Evolutionary conservation across 371 early-diverging fungal species (phyloP).

Genomic region (Sporodiniella umbellata): DNA sequence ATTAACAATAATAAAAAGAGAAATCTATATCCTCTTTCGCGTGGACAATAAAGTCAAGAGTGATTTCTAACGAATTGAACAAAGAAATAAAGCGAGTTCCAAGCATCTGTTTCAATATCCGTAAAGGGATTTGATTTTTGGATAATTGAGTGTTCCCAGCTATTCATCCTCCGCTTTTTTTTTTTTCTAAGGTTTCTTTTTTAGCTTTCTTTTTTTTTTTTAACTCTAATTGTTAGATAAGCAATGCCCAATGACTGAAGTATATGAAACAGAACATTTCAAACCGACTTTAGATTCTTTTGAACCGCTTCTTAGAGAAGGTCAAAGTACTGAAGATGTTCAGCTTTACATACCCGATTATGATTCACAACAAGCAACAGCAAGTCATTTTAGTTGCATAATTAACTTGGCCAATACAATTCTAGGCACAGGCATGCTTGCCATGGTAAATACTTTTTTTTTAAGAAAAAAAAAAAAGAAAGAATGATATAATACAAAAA

Average conservation of each 20-base stretch:
- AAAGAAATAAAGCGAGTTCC: no score
- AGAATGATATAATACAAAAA: no score
- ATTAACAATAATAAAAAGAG: no score
- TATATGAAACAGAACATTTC: background rate
- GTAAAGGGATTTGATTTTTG: no score
- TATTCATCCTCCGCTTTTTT: no score
- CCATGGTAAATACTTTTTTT: conserved; percentile 73
- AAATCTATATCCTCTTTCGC: no score
- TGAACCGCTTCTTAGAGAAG: background rate
- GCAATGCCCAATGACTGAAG: background rate
- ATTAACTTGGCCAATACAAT: conserved; percentile 94
- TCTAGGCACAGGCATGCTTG: conserved; percentile 93
- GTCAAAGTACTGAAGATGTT: conserved; percentile 4
- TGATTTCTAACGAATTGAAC: no score
- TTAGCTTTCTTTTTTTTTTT: background rate
- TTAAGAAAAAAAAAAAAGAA: no score
- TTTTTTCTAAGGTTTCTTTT: no score
- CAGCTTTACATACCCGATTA: conserved; percentile 5
- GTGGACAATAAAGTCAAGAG: no score
- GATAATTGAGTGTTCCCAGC: no score
- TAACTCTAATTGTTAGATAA: background rate
- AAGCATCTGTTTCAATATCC: no score
- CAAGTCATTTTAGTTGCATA: conserved; percentile 32
- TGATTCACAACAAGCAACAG: conserved; percentile 26
- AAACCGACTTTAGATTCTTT: background rate